These are phyloP conservation scores for Mycena sanguinolenta DNA, from an alignment of 768 basidiomycete genomes.

Conservation along the genomic window DNA sequence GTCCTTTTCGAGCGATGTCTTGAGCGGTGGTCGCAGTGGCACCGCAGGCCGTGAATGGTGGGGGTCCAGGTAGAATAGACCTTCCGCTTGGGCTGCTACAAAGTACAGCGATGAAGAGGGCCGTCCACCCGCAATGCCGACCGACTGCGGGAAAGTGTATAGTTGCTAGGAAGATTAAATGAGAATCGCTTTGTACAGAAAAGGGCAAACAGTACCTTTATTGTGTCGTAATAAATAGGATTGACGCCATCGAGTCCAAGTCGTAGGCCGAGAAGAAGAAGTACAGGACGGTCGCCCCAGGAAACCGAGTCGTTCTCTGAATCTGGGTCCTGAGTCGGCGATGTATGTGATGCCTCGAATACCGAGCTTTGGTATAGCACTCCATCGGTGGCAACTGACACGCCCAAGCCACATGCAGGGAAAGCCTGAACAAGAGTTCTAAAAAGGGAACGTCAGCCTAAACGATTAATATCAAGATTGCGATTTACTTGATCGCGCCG, in stretches of 20 bases:
- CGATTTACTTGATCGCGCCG: slow-evolving; percentile 87
- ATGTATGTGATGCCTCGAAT: slow-evolving; percentile 76
- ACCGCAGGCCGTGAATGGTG: slow-evolving; percentile 85
- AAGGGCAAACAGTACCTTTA: slow-evolving; percentile 53
- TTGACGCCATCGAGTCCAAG: slow-evolving; percentile 95
- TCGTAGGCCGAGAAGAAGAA: slow-evolving; percentile 88
- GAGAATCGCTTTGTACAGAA: not conserved
- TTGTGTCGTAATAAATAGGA: slow-evolving; percentile 91
- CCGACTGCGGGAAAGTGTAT: slow-evolving; percentile 94
- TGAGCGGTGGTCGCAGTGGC: slow-evolving; percentile 65
- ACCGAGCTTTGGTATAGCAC: slow-evolving; percentile 90
- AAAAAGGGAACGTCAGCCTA: slow-evolving; percentile 12
- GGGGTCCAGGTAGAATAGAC: slow-evolving; percentile 86
- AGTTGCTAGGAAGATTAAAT: slow-evolving; percentile 65
- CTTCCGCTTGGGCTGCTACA: slow-evolving; percentile 91
- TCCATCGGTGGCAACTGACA: slow-evolving; percentile 86
- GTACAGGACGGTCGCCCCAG: slow-evolving; percentile 90
- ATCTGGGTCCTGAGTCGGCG: slow-evolving; percentile 43
- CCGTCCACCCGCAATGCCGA: slow-evolving; percentile 96
- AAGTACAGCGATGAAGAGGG: slow-evolving; percentile 99
- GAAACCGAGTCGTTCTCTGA: slow-evolving; percentile 41
- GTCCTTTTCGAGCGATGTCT: slow-evolving; percentile 18
- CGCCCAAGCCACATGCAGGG: slow-evolving; percentile 84
- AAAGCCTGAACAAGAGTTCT: slow-evolving; percentile 85
- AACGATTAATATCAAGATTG: not conserved